Percentiles rank a stretch among this genome's conserved stretches.
These are phyloP conservation scores for Zygosaccharomyces pseudobailii DNA, from an alignment of 1,139 yeast species.

Conservation along the genomic window DNA sequence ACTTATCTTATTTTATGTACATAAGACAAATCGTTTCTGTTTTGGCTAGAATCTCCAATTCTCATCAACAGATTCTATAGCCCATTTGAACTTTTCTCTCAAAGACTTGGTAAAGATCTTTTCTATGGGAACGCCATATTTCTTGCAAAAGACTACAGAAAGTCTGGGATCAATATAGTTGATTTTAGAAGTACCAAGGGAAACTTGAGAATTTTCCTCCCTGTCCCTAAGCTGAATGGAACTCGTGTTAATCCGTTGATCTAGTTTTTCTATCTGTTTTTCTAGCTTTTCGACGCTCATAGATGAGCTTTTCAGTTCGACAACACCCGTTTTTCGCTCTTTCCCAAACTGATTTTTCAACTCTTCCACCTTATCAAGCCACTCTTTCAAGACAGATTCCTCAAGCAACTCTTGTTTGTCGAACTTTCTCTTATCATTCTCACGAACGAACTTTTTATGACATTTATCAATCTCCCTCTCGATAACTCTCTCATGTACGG, in stretches of 20 bases:
- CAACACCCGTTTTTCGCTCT: conserved; percentile 61
- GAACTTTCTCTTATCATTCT: conserved; percentile 64
- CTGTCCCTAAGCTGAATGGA: conserved; percentile 78
- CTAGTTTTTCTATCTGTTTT: conserved; percentile 67
- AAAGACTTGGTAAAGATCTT: conserved; percentile 86
- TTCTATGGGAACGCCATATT: conserved; percentile 84
- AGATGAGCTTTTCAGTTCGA: conserved; percentile 46
- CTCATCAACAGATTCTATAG: conserved; percentile 83
- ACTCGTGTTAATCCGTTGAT: conserved; percentile 64
- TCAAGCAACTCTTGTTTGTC: conserved; percentile 53
- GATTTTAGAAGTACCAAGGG: conserved; percentile 88
- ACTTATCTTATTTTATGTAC: not conserved
- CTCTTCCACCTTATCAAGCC: conserved; percentile 56
- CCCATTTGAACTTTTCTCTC: conserved; percentile 93
- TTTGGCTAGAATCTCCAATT: conserved; percentile 69
- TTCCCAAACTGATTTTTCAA: conserved; percentile 47
- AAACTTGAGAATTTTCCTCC: conserved; percentile 91
- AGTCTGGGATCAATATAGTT: conserved; percentile 94
- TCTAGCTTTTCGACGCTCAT: conserved; percentile 68
- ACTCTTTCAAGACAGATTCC: conserved; percentile 53
- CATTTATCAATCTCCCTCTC: conserved; percentile 60
- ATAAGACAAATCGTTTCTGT: not conserved
- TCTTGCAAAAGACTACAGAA: conserved; percentile 85
- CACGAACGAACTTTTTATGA: conserved; percentile 62
- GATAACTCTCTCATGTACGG: conserved; percentile 51